phyloP scores from a whole-genome alignment of 1,284 basidiomycete genomes.

The Pterulicium gracile region DNA sequence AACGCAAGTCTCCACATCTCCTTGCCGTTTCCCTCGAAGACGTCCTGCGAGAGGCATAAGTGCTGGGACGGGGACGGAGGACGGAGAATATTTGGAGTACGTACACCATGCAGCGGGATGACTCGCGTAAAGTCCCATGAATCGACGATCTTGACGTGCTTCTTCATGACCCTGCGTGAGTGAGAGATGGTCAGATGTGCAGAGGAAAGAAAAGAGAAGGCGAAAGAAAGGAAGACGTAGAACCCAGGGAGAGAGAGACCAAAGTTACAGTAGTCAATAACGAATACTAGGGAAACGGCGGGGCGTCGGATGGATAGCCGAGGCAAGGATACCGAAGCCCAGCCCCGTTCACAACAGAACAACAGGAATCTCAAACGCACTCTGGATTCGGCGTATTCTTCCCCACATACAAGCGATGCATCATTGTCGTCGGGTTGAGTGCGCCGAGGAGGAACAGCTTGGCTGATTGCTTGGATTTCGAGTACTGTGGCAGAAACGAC shows the following conservation, averaged over 20 bases:
- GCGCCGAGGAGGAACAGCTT: slow-evolving; percentile 33
- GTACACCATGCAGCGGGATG: slow-evolving; percentile 88
- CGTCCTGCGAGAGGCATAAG: slow-evolving; percentile 28
- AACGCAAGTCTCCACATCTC: slow-evolving; percentile 18
- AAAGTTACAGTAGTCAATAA: no score
- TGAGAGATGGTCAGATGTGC: background rate
- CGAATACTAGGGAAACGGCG: no score
- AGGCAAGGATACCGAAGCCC: no score
- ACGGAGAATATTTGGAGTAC: slow-evolving; percentile 14
- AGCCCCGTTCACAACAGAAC: no score
- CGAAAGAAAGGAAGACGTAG: no score
- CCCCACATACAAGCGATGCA: slow-evolving; percentile 46
- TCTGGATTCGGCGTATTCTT: slow-evolving; percentile 32
- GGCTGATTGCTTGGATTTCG: slow-evolving; percentile 41
- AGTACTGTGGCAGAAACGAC: slow-evolving; percentile 18
- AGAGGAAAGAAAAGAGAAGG: background rate
- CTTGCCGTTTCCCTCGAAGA: slow-evolving; percentile 55
- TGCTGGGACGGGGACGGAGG: slow-evolving; percentile 4
- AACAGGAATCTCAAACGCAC: slow-evolving; percentile 31
- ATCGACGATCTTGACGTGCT: slow-evolving; percentile 60
- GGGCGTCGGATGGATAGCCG: no score
- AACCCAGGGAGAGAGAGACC: no score
- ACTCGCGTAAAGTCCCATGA: slow-evolving; percentile 84
- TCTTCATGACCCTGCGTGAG: slow-evolving; percentile 52
- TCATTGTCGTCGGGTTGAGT: slow-evolving; percentile 46